Evolutionary conservation across 495 filamentous ascomycete genomes (phyloP).

Genomic region (Penicillium antarcticum): DNA sequence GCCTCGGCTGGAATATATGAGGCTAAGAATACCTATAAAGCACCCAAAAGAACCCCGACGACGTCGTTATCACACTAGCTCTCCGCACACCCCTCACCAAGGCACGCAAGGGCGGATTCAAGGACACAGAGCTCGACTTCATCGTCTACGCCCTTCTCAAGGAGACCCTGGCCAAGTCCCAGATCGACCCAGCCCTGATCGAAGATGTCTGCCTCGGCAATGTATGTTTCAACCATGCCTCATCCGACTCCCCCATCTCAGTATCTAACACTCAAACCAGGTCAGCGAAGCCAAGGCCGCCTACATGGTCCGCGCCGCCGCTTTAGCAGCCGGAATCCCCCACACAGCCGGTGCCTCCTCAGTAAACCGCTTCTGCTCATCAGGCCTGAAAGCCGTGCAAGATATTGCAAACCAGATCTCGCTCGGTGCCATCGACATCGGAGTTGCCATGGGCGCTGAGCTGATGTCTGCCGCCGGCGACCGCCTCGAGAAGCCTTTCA

Average conservation of each 20-base stretch:
- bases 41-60: conserved; percentile 90
- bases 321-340: conserved; percentile 90
- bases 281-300: conserved; percentile 83
- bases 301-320: conserved; percentile 84
- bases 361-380: conserved; percentile 95
- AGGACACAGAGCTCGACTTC: conserved; percentile 89
- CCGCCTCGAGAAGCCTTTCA: conserved; percentile 66
- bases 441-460: conserved; percentile 85
- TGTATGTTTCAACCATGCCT: conserved; percentile 44
- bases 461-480: conserved; percentile 75
- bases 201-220: conserved; percentile 95
- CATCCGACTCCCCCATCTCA: no score
- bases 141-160: conserved; percentile 76
- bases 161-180: conserved; percentile 68
- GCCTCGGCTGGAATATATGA: neutral
- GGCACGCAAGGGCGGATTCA: conserved; percentile 81
- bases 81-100: conserved; percentile 78
- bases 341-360: conserved; percentile 78
- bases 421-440: conserved; percentile 76
- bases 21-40: conserved; percentile 40
- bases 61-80: conserved; percentile 87
- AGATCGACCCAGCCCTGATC: conserved; percentile 75
- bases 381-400: conserved; percentile 89
- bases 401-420: conserved; percentile 90
- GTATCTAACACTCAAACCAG: conserved; percentile 34